Percentiles rank a stretch among this genome's conserved stretches.
These are phyloP conservation scores for Leccinum obscurum DNA, from an alignment of 768 basidiomycete genomes.

Conservation along the genomic window DNA sequence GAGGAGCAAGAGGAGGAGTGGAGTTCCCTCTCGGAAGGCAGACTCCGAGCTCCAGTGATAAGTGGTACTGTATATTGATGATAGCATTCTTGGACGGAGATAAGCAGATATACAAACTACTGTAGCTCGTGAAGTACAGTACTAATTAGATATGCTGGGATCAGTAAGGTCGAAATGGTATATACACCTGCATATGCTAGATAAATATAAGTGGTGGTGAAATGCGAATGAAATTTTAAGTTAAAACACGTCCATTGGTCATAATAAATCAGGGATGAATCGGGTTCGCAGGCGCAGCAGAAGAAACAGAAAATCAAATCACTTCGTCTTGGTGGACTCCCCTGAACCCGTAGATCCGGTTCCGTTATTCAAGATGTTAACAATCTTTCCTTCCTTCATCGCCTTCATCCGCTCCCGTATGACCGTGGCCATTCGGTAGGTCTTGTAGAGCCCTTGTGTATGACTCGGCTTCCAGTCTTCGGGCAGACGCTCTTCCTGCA, in stretches of 20 bases:
- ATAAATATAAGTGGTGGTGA: background rate
- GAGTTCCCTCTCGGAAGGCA: too few species aligned
- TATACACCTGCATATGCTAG: background rate
- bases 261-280: background rate
- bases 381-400: constrained; percentile 18
- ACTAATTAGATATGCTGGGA: background rate
- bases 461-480: constrained; percentile 35
- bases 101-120: background rate
- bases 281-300: background rate
- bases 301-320: background rate
- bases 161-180: background rate
- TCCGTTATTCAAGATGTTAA: constrained; percentile 22
- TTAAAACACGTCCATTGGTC: background rate
- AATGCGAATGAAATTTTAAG: background rate
- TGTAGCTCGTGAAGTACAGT: background rate
- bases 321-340: constrained; percentile 22
- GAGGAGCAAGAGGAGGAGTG: too few species aligned
- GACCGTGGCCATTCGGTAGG: constrained; percentile 30
- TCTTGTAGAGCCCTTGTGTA: constrained; percentile 29
- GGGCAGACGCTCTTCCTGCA: constrained; percentile 52
- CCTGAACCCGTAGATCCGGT: background rate
- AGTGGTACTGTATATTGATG: too few species aligned
- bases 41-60: too few species aligned
- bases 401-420: constrained; percentile 31
- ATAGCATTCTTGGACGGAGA: background rate